A percentile compares a stretch with the other conserved stretches of the same genome.
Conservation (phyloP, 768 basidiomycete species). For the Xerocomus brunneocitrinus region DNA sequence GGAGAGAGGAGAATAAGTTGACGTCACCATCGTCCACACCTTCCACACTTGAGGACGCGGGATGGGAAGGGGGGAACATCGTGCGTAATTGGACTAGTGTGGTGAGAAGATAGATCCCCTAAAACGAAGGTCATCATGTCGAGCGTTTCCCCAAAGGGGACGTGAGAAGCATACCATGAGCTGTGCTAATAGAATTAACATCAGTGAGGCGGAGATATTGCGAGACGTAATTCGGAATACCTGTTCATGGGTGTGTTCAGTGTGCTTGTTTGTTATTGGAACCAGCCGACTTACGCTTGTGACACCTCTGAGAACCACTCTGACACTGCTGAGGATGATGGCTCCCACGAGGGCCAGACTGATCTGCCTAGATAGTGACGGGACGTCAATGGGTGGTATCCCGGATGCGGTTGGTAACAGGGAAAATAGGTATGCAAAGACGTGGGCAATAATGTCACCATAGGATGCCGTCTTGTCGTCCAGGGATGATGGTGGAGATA, state of each 20-base stretch:
- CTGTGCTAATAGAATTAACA: constrained; percentile 74
- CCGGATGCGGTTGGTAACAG: constrained; percentile 33
- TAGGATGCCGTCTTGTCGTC: constrained; percentile 39
- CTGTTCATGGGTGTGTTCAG: constrained; percentile 29
- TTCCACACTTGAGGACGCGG: constrained; percentile 12
- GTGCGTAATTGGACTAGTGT: constrained; percentile 80
- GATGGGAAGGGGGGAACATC: constrained; percentile 62
- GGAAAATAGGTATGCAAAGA: constrained; percentile 38
- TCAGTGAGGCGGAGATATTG: constrained; percentile 67
- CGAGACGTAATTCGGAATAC: constrained; percentile 60
- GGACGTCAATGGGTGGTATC: constrained; percentile 31
- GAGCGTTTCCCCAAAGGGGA: constrained; percentile 4
- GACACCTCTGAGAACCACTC: constrained; percentile 64
- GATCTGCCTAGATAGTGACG: constrained; percentile 46
- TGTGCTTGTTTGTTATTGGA: neutral
- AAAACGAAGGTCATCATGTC: constrained; percentile 3
- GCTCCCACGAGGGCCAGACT: constrained; percentile 70
- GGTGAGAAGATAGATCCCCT: constrained; percentile 82
- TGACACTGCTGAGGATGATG: constrained; percentile 70
- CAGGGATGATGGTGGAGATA: constrained; percentile 30
- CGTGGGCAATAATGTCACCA: constrained; percentile 40
- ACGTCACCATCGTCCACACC: constrained; percentile 12
- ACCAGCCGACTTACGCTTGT: constrained; percentile 42
- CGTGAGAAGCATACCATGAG: constrained; percentile 57
- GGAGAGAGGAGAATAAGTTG: constrained; percentile 70